Evolutionary conservation across 331 rosid species (phyloP), one percentile per base, ranked within the genome.

Genomic region (Stylosanthes scabra): DNA sequence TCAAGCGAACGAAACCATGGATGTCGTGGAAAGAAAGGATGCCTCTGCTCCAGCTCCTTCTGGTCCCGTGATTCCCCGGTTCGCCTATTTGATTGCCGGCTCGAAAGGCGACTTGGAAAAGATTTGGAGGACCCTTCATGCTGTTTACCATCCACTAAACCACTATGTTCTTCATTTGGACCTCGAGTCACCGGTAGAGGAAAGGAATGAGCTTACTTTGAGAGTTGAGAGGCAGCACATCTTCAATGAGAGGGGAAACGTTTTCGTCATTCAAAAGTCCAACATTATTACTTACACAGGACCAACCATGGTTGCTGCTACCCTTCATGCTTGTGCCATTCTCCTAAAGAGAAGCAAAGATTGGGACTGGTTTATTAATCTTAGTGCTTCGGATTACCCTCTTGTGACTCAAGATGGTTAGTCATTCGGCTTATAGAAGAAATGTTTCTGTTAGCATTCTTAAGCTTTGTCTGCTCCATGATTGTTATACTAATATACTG

Each of bases 311-410:
- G 95, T 95, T 46, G 84, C 97, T 66, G 88, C 91, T 75, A 94
- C 99, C 63, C 97, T 94, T 82, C 99, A 94, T 86, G 97, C 97
- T 54, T 91, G 97, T 79, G 96, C 99, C 61, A 84, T 91, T 84
- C 85, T 90, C 44, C 97, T 95, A 45, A 90, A 81, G 88, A 83
- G 85, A 88, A 91, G 82, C 65, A 87, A 88, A 74, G 91, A 91
- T 12, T 95, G 99, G 99, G 97, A 95, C 74, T 95, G 97, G 99
- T 95, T 95, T 80, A 95, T 95, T 83, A 95, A 95, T 75, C 99
- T 94, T 28, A 94, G 99, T 63, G 99, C 99, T 79, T 95, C 99
- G 0, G 97, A 95, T 72, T 91, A 95, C 81, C 99, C 99, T 52
- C 97, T 95, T 20, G 90, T 95, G 11, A 90, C 99, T 75, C 97